These are phyloP conservation scores for Euryodendron excelsum DNA, from an alignment of 148 eudicot species.

Conservation along the genomic window DNA sequence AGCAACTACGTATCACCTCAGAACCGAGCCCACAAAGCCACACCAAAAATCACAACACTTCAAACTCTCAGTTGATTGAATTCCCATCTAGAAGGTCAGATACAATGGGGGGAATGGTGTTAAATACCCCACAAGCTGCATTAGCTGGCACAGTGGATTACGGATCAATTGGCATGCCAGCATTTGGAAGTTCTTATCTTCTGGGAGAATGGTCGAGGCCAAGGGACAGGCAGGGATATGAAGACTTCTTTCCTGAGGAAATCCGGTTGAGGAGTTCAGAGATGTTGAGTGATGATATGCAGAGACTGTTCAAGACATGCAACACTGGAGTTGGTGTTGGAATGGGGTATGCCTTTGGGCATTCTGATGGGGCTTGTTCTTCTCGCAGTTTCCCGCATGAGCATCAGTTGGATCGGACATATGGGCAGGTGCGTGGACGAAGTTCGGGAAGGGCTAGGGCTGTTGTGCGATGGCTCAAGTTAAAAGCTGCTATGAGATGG, in stretches of 20 bases:
- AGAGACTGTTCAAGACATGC: conserved; percentile 29
- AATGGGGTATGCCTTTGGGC: conserved; percentile 21
- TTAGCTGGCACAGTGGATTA: conserved; percentile 8
- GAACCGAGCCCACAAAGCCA: conserved; percentile 16
- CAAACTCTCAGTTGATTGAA: conserved; percentile 22
- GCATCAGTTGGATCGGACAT: conserved; percentile 21
- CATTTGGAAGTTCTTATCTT: not conserved
- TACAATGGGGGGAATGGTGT: conserved; percentile 9
- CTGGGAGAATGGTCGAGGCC: conserved; percentile 19
- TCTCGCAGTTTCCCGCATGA: conserved; percentile 21
- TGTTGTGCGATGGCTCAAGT: conserved; percentile 41
- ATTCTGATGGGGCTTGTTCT: conserved; percentile 22
- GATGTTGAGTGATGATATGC: conserved; percentile 45
- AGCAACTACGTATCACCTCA: conserved; percentile 14
- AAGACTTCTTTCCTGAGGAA: conserved; percentile 31
- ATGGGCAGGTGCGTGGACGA: conserved; percentile 22
- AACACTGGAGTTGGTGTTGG: conserved; percentile 19
- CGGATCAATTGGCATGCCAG: conserved; percentile 9
- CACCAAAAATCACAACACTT: not conserved
- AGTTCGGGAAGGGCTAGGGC: conserved; percentile 42
- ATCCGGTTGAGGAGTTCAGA: conserved; percentile 39
- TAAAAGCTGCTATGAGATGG: conserved; percentile 48
- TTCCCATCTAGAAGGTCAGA: conserved; percentile 23
- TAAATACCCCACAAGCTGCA: conserved; percentile 13
- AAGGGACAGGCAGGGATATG: conserved; percentile 21